Evolutionary conservation across 2,329 filamentous ascomycete species (phyloP), one percentile per base, ranked within the genome.

Genomic region (Epichloe elymi): DNA sequence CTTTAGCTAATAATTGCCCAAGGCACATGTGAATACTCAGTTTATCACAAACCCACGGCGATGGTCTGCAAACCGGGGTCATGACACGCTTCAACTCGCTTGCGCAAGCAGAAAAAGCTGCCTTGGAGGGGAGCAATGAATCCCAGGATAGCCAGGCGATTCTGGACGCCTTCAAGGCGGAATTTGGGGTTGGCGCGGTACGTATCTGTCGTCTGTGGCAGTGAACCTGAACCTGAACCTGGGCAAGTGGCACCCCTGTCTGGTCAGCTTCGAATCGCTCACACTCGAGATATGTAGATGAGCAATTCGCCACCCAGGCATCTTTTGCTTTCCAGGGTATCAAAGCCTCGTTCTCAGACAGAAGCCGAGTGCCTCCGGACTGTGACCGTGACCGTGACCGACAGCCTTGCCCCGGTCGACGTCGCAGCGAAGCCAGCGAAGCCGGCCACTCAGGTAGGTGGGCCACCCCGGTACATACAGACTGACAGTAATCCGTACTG

Each of bases 91-190:
- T 58, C 36, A 52, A 56, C 50, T 62, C 58, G 56, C 56, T 66
- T 37, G 52, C 46, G 44, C 55, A 61, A 46, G 63, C 62, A 4
- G 64, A 63, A 19, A 56, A 58, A 12, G 57, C 39, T 15, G 45
- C 55, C 3, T 45, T 62, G 7, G 57, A 64, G 5, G 67, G 63
- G 49, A 59, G 53, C 51, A 60, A 63, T 53, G 69, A 70, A 50
- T 67, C 69, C 7, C 70, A 73, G 56, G 70, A 74, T 57, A 74
- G 68, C 61, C 71, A 73, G 59, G 60, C 63, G 26, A 60, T 74
- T 26, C 56, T 70, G 2, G 63, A 68, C 37, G 62, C 62, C 51
- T 64, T 71, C 55, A 65, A 64, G 54, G 61, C 59, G 19, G 61
- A 68, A 52, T 67, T 70, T 52, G 69, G 68, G 51, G 61, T 68